phyloP scores from a whole-genome alignment of 176 grass and related monocot species.

The Aegilops speltoides region DNA sequence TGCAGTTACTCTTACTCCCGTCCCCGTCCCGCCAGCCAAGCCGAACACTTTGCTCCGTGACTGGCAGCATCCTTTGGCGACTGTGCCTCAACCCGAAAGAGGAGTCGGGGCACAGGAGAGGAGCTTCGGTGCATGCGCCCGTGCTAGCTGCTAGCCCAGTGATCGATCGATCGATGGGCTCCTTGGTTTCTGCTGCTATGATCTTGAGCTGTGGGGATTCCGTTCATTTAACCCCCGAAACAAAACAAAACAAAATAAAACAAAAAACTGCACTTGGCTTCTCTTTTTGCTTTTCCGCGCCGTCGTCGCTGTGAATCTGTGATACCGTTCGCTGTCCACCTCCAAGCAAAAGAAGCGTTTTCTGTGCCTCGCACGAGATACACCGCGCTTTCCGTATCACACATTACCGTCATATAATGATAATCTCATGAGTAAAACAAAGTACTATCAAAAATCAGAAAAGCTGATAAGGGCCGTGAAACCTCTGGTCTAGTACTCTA shows the following conservation, averaged over 20 bases:
- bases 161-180: neutral
- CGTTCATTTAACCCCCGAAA: too few relatives aligned
- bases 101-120: neutral
- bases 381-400: neutral
- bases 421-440: neutral
- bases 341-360: neutral
- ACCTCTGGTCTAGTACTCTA: neutral
- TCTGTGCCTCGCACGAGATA: neutral
- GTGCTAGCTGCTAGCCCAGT: neutral
- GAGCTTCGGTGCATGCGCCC: neutral
- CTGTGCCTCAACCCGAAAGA: neutral
- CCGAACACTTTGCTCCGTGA: too few relatives aligned
- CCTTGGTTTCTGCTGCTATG: neutral
- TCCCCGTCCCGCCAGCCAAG: too few relatives aligned
- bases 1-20: too few relatives aligned
- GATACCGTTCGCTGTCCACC: constrained; percentile 12
- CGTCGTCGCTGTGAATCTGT: neutral
- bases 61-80: too few relatives aligned
- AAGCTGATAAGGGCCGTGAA: neutral
- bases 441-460: neutral
- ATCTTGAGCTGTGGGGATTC: neutral
- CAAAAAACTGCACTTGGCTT: neutral
- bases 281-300: neutral
- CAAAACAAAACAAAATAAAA: neutral
- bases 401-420: constrained; percentile 13